Evolutionary conservation across 2,329 filamentous ascomycete genomes (phyloP).

Genomic region (Stemphylium vesicarium): DNA sequence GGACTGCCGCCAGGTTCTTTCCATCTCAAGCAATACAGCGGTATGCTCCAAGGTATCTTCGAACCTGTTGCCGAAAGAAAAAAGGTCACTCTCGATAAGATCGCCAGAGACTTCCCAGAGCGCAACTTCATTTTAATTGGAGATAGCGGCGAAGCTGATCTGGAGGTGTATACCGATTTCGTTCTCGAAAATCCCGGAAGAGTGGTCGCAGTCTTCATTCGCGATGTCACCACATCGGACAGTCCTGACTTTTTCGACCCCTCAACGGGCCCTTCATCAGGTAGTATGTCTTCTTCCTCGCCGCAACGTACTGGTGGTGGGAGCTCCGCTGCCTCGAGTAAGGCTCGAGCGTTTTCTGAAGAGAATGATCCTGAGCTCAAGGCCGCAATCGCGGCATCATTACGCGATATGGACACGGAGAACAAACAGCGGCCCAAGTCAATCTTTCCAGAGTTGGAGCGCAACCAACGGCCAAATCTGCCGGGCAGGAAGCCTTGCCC

Average conservation of each 20-base stretch:
- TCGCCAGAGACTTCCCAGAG: constrained; percentile 87
- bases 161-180: constrained; percentile 97
- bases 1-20: constrained; percentile 87
- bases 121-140: constrained; percentile 90
- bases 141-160: constrained; percentile 93
- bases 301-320: constrained; percentile 20
- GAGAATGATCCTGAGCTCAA: constrained; percentile 57
- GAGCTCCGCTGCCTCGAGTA: constrained; percentile 17
- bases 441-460: constrained; percentile 42
- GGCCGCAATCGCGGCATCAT: constrained; percentile 56
- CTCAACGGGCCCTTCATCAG: constrained; percentile 51
- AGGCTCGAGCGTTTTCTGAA: constrained; percentile 33
- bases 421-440: constrained; percentile 43
- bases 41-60: constrained; percentile 97
- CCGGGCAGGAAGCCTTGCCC: constrained; percentile 38
- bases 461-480: constrained; percentile 48
- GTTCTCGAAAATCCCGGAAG: constrained; percentile 81
- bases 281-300: constrained; percentile 36
- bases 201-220: constrained; percentile 87
- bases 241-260: constrained; percentile 79
- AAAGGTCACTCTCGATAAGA: constrained; percentile 82
- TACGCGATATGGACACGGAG: constrained; percentile 54
- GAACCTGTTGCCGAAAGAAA: constrained; percentile 96
- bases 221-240: constrained; percentile 87
- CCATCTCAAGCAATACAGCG: constrained; percentile 93